A percentile compares a stretch with the other conserved stretches of the same genome.
These are phyloP conservation scores for Strigomonas galati DNA, from an alignment of 208 protist species.

Conservation along the genomic window DNA sequence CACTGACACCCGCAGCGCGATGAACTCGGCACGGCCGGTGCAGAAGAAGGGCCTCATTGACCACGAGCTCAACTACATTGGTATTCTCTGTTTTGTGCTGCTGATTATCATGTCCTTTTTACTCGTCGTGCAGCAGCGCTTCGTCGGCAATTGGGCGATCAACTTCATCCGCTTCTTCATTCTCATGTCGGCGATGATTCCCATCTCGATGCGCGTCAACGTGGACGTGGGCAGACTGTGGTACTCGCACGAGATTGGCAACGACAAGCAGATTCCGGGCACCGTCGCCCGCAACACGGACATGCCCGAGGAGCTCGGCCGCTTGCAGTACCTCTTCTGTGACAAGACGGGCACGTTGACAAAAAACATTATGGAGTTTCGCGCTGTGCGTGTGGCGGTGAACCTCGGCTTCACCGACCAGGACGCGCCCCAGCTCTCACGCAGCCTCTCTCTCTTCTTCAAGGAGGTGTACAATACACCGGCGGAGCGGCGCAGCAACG, in stretches of 20 bases:
- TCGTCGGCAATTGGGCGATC: conserved; percentile 84
- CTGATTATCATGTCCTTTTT: conserved; percentile 60
- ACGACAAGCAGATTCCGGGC: conserved; percentile 80
- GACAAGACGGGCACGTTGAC: conserved; percentile 99
- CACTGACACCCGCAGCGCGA: conserved; percentile 90
- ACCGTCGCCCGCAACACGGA: conserved; percentile 94
- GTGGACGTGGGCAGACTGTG: conserved; percentile 97
- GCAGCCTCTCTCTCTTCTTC: conserved; percentile 35
- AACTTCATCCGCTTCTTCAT: conserved; percentile 95
- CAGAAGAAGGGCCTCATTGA: conserved; percentile 95
- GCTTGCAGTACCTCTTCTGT: conserved; percentile 96
- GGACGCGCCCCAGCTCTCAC: conserved; percentile 42
- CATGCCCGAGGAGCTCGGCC: conserved; percentile 98
- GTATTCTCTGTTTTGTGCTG: conserved; percentile 87
- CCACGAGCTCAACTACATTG: conserved; percentile 94
- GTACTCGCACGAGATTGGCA: conserved; percentile 93
- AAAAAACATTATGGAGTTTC: conserved; percentile 95
- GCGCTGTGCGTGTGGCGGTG: conserved; percentile 42
- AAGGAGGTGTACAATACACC: neutral
- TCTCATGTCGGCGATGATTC: conserved; percentile 98
- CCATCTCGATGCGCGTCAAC: conserved; percentile 97
- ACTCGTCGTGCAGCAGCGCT: conserved; percentile 59
- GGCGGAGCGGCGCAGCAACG: neutral
- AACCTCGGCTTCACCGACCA: conserved; percentile 52
- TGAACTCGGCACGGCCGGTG: conserved; percentile 93